These are phyloP conservation scores for Eucalyptus erythrocorys DNA, from an alignment of 345 rosid species.

Conservation along the genomic window DNA sequence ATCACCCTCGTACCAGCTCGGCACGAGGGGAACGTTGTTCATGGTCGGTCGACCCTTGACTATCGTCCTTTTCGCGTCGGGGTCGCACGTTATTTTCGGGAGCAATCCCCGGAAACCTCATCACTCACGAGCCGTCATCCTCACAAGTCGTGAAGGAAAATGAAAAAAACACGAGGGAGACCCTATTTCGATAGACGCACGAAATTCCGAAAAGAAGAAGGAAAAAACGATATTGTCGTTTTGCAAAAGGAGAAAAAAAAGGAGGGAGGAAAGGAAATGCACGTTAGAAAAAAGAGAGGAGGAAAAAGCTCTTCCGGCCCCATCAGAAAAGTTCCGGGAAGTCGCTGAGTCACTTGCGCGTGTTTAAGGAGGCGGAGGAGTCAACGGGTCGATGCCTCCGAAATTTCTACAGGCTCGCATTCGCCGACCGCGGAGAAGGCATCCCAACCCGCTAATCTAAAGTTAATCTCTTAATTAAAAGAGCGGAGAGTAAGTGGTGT, in stretches of 20 bases:
- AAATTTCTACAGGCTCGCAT: neutral
- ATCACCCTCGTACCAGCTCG: neutral
- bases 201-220: neutral
- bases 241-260: neutral
- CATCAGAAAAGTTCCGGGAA: neutral
- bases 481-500: too few species aligned
- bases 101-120: neutral
- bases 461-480: too few species aligned
- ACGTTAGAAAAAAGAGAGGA: neutral
- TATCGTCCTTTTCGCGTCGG: neutral
- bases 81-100: neutral
- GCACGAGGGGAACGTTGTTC: neutral
- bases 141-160: neutral
- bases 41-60: neutral
- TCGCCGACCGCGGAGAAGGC: neutral
- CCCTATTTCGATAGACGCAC: neutral
- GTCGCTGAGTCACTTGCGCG: neutral
- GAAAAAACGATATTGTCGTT: neutral
- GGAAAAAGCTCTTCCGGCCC: neutral
- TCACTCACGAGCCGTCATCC: neutral
- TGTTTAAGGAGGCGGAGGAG: neutral
- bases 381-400: neutral
- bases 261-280: neutral
- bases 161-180: neutral
- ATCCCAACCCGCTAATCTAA: too few species aligned